Conservation (phyloP, 306 rosid species). For the Acacia confusa region DNA sequence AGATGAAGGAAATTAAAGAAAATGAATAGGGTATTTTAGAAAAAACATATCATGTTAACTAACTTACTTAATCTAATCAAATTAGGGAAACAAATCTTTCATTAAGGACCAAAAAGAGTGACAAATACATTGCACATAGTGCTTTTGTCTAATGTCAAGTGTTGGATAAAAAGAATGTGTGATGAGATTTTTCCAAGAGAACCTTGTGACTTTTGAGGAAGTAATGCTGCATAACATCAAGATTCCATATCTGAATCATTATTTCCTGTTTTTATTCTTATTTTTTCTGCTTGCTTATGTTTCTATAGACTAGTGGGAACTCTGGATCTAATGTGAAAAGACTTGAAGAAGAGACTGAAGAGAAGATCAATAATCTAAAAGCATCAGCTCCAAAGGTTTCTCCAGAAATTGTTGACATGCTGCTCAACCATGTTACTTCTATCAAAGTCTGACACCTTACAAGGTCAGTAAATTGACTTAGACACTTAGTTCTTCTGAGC, state of each 20-base stretch:
- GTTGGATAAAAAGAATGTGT: neutral
- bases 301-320: constrained; percentile 53
- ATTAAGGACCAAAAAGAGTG: too few species aligned
- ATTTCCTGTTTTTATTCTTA: neutral
- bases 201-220: constrained; percentile 29
- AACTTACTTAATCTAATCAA: too few species aligned
- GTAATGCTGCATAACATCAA: neutral
- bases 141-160: neutral
- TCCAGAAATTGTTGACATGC: constrained; percentile 59
- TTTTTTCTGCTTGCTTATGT: neutral
- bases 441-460: constrained; percentile 27
- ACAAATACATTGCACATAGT: too few species aligned
- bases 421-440: constrained; percentile 56
- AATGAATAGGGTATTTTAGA: too few species aligned
- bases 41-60: too few species aligned
- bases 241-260: neutral
- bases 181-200: neutral
- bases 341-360: constrained; percentile 71
- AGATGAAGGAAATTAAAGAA: too few species aligned
- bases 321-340: constrained; percentile 62
- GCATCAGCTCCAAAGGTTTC: constrained; percentile 49
- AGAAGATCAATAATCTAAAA: constrained; percentile 50
- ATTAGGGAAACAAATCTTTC: too few species aligned
- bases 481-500: neutral
- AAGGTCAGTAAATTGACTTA: constrained; percentile 21